phyloP scores from a whole-genome alignment of 1,284 basidiomycete species.

The Apiotrichum mycotoxinovorans region DNA sequence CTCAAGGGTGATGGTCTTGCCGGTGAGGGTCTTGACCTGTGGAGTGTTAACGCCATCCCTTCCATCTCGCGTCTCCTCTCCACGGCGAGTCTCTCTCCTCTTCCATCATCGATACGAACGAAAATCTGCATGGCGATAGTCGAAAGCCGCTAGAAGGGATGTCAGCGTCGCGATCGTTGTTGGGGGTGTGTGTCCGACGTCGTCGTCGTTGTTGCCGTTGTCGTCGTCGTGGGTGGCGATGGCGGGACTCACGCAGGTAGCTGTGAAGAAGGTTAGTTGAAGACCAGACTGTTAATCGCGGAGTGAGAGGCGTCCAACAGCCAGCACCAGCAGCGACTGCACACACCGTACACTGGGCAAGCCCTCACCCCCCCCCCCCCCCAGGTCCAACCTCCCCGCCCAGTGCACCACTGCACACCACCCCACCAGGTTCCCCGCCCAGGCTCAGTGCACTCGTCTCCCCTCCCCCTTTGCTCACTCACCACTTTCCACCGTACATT shows the following conservation, averaged over 20 bases:
- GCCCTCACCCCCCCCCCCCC: too few species aligned
- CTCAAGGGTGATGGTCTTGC: conserved; percentile 60
- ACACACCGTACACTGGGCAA: background rate
- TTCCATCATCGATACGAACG: background rate
- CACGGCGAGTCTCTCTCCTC: too few species aligned
- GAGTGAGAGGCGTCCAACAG: background rate
- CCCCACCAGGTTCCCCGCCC: too few species aligned
- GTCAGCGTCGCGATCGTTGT: too few species aligned
- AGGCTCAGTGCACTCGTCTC: too few species aligned
- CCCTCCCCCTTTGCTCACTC: too few species aligned
- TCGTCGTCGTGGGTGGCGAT: background rate
- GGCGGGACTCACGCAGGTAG: conserved; percentile 1
- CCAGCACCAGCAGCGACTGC: background rate
- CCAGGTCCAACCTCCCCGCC: background rate
- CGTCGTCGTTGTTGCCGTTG: background rate
- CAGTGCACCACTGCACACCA: background rate
- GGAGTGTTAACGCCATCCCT: conserved; percentile 22
- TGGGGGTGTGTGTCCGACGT: background rate
- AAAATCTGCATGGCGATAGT: conserved; percentile 8
- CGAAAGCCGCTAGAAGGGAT: too few species aligned
- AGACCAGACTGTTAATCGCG: background rate
- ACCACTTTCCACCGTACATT: too few species aligned
- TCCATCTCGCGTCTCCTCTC: background rate
- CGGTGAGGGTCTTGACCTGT: conserved; percentile 50
- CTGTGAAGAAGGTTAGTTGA: conserved; percentile 6